Percentiles rank a stretch among this genome's conserved stretches.
These are phyloP conservation scores for Sclerospora graminicola DNA, from an alignment of 352 stramenopile genomes.

Conservation along the genomic window DNA sequence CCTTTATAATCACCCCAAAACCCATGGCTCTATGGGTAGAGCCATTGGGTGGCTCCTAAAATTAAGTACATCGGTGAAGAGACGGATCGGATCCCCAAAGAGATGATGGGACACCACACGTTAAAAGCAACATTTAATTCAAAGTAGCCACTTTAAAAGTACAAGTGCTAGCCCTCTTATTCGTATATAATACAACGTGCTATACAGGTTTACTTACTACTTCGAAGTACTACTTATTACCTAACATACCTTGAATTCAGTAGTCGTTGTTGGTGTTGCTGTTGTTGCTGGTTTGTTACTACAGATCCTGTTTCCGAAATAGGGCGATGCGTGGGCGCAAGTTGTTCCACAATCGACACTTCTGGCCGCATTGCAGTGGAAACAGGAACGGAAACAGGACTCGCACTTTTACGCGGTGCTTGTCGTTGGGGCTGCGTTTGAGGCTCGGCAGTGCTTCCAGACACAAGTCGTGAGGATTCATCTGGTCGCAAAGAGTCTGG, in stretches of 20 bases:
- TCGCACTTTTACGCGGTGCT: slow-evolving; percentile 7
- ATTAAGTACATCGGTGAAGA: too few relatives aligned
- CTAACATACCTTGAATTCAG: slow-evolving; percentile 25
- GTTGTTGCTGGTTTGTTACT: slow-evolving; percentile 16
- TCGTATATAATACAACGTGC: not conserved
- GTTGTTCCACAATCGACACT: slow-evolving; percentile 28
- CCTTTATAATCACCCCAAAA: too few relatives aligned
- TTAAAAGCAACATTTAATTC: too few relatives aligned
- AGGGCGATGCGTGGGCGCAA: slow-evolving; percentile 14
- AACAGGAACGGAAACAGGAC: slow-evolving; percentile 2
- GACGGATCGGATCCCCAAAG: too few relatives aligned
- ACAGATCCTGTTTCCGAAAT: not conserved
- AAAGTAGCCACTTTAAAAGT: too few relatives aligned
- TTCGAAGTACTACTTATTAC: too few relatives aligned
- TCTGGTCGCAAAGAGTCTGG: slow-evolving; percentile 16
- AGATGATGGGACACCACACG: too few relatives aligned
- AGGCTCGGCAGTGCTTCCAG: slow-evolving; percentile 11
- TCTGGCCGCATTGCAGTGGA: slow-evolving; percentile 21
- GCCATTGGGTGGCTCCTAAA: too few relatives aligned
- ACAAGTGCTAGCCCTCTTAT: slow-evolving; percentile 10
- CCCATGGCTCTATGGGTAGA: too few relatives aligned
- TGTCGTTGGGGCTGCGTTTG: slow-evolving; percentile 8
- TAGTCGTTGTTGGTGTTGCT: slow-evolving; percentile 21
- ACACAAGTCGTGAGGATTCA: slow-evolving; percentile 22
- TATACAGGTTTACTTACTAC: too few relatives aligned